These are phyloP conservation scores for Vanrija sp. DNA, from an alignment of 1,284 basidiomycete genomes.

Conservation along the genomic window DNA sequence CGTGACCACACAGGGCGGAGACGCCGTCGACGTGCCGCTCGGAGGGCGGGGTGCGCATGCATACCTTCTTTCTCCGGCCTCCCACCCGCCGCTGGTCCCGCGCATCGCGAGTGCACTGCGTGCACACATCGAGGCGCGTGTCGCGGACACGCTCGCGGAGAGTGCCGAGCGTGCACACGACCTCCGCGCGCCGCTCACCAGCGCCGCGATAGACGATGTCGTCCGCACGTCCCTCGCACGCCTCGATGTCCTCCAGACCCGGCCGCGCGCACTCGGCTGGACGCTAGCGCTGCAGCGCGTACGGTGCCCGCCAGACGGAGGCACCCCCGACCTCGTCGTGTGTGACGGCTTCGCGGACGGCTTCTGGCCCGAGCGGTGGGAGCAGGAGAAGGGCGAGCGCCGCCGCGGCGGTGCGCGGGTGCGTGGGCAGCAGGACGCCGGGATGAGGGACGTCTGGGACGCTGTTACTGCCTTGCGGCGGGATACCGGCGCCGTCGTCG, in stretches of 20 bases:
- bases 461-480: constrained; percentile 32
- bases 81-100: constrained; percentile 22
- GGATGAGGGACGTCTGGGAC: constrained; percentile 37
- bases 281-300: constrained; percentile 22
- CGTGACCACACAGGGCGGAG: background rate
- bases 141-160: background rate
- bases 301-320: background rate
- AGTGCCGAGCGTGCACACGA: background rate
- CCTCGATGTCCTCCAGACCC: background rate
- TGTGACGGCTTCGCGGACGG: constrained; percentile 44
- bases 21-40: constrained; percentile 18
- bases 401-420: background rate
- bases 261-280: constrained; percentile 11
- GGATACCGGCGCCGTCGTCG: constrained; percentile 36
- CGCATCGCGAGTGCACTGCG: constrained; percentile 22
- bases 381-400: constrained; percentile 25
- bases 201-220: constrained; percentile 9
- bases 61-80: constrained; percentile 26
- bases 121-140: constrained; percentile 23
- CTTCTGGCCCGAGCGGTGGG: constrained; percentile 41
- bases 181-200: background rate
- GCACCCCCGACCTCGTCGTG: constrained; percentile 23
- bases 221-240: constrained; percentile 5
- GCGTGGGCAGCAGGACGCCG: constrained; percentile 22
- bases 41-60: constrained; percentile 32